Evolutionary conservation across 805 yeast species (phyloP), one percentile per base, ranked within the genome.

Genomic region (Saccharomycopsis synnaedendra): DNA sequence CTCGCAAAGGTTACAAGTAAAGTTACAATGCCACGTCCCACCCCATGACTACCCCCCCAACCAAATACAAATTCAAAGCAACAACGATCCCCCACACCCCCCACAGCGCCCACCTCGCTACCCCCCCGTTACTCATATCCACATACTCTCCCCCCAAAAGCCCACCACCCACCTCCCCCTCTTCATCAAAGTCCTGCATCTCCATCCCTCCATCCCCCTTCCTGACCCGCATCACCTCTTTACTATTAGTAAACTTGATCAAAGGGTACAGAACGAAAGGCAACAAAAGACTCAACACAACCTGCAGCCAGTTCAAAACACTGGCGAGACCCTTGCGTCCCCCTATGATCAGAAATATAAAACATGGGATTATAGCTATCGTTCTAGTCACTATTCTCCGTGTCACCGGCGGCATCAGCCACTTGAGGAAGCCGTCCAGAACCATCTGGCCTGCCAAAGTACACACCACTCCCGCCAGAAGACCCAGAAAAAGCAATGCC

Each of bases 361-460:
- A 66, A 64, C 96, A 88, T 2, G 97, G 97, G 1, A 80, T 69
- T 33, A 88, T 82, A 2, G 96, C 95, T 29, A 88, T 68, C n/a
- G 78, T 71, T 58, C 97, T 71, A 0, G 96, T 88, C 30, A 85
- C 69, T 40, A 88, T 67, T 52, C 96, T 72, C 47, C 95, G 75
- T 2, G 82, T 69, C 66, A 88, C 88, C 1, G 97, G 96, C 35
- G 84, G 78, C 51, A 87, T 72, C 5, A 83, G 68, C 84, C 95
- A 85, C 51, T 75, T 70, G 30, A 86, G 70, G 57, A 87, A 89
- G 1, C 97, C 97, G 62, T 88, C 96, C 58, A 86, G 79, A 5
- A 88, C 94, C 78, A 86, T 85, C 61, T 88, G 96, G 36, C 96
- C 95, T 1, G 96, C 89, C 57, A 89, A 72, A 0, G 96, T 89